Conservation (phyloP, 2,329 filamentous ascomycete genomes). For the Colletotrichum neosansevieriae region DNA sequence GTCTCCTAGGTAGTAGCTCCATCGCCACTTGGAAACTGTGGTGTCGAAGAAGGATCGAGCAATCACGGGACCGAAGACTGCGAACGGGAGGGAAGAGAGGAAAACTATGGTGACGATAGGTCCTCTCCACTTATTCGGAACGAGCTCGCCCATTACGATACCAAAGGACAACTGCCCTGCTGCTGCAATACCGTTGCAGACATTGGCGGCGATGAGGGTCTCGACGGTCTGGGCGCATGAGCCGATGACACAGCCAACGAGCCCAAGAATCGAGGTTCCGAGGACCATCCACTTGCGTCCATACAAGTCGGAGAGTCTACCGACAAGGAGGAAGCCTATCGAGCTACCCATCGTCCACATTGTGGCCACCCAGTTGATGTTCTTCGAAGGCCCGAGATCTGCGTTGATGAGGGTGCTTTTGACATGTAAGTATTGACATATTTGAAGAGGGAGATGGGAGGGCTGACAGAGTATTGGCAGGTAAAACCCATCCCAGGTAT, state of each 20-base stretch:
- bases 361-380: conserved; percentile 50
- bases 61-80: conserved; percentile 60
- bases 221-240: conserved; percentile 50
- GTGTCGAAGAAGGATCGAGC: conserved; percentile 57
- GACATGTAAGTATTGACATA: conserved; percentile 16
- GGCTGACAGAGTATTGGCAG: conserved; percentile 50
- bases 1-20: conserved; percentile 61
- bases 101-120: conserved; percentile 53
- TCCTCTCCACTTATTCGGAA: conserved; percentile 57
- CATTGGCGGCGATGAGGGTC: conserved; percentile 53
- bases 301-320: conserved; percentile 31
- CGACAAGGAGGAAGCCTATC: conserved; percentile 48
- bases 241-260: conserved; percentile 55
- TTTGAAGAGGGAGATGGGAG: background rate
- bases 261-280: conserved; percentile 46
- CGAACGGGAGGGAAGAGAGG: conserved; percentile 54
- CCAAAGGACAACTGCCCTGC: conserved; percentile 57
- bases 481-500: conserved; percentile 52
- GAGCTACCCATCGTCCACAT: conserved; percentile 54
- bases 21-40: conserved; percentile 59
- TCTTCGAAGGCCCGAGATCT: conserved; percentile 48
- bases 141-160: conserved; percentile 56
- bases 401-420: conserved; percentile 47
- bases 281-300: conserved; percentile 28
- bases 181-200: conserved; percentile 54